phyloP scores from a whole-genome alignment of 2,329 filamentous ascomycete species.

The Penicillium occitanis region DNA sequence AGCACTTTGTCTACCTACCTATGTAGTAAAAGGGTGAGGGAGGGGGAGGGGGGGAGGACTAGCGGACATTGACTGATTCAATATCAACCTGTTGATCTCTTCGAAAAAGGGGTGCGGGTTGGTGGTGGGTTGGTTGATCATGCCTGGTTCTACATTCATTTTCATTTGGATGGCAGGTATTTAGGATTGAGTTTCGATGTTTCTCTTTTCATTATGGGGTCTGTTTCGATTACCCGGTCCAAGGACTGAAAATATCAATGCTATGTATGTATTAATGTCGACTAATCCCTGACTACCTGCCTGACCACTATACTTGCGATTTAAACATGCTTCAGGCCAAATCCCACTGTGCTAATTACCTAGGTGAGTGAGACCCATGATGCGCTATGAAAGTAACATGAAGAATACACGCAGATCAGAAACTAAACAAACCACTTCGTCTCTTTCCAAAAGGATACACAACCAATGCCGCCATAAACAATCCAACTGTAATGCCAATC shows the following conservation, averaged over 20 bases:
- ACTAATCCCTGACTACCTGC: neutral
- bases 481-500: constrained; percentile 53
- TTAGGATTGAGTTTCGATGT: no score
- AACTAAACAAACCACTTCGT: constrained; percentile 52
- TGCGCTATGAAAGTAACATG: neutral
- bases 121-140: constrained; percentile 8
- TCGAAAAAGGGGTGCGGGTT: neutral
- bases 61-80: neutral
- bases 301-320: neutral
- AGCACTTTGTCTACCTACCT: no score
- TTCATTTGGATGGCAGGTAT: neutral
- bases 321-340: neutral
- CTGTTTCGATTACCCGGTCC: neutral
- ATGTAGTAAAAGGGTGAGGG: no score
- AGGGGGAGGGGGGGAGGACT: neutral
- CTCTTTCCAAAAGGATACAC: constrained; percentile 54
- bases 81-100: neutral
- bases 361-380: neutral
- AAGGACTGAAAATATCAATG: neutral
- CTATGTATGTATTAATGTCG: neutral
- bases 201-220: no score
- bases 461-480: constrained; percentile 52
- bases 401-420: constrained; percentile 12
- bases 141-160: constrained; percentile 6
- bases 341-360: neutral